Evolutionary conservation across 768 basidiomycete species (phyloP).

Genomic region (Lepiota brunneoincarnata): DNA sequence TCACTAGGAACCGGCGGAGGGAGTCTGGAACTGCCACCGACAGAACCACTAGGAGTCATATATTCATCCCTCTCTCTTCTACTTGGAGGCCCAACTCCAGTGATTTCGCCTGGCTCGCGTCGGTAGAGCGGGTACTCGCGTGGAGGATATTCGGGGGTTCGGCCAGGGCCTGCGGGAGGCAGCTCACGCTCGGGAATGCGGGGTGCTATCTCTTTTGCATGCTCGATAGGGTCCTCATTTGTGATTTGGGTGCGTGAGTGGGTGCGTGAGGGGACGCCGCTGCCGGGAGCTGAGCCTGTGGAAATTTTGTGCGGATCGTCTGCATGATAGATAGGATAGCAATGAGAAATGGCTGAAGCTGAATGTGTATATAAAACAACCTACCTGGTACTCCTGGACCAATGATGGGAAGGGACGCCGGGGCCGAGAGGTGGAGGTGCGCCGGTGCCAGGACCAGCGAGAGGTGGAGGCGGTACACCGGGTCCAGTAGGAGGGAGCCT

Average conservation of each 20-base stretch:
- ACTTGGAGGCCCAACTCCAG: background rate
- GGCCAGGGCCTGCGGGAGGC: constrained; percentile 4
- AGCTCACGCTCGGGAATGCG: constrained; percentile 10
- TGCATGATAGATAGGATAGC: background rate
- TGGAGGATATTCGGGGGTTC: constrained; percentile 5
- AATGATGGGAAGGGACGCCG: constrained; percentile 8
- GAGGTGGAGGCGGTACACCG: constrained; percentile 6
- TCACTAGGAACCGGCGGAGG: constrained; percentile 1
- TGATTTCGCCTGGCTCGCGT: constrained; percentile 10
- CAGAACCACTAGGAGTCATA: background rate
- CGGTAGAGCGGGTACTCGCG: constrained; percentile 10
- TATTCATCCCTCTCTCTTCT: constrained; percentile 11
- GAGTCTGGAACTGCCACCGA: constrained; percentile 1
- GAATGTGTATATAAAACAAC: background rate
- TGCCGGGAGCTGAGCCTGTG: constrained; percentile 7
- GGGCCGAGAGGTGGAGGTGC: constrained; percentile 8
- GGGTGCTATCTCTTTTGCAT: constrained; percentile 1
- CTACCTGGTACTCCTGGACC: constrained; percentile 8
- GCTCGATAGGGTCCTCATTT: constrained; percentile 6
- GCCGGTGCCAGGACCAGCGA: constrained; percentile 8
- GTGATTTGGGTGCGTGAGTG: constrained; percentile 8
- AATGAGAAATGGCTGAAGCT: background rate
- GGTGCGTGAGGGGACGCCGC: constrained; percentile 8
- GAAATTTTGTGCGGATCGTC: constrained; percentile 12
- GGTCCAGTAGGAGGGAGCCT: constrained; percentile 8